Base-by-base conservation (phyloP, 2,329 filamentous ascomycete species). In the Lasiodiplodia hormozganensis region DNA sequence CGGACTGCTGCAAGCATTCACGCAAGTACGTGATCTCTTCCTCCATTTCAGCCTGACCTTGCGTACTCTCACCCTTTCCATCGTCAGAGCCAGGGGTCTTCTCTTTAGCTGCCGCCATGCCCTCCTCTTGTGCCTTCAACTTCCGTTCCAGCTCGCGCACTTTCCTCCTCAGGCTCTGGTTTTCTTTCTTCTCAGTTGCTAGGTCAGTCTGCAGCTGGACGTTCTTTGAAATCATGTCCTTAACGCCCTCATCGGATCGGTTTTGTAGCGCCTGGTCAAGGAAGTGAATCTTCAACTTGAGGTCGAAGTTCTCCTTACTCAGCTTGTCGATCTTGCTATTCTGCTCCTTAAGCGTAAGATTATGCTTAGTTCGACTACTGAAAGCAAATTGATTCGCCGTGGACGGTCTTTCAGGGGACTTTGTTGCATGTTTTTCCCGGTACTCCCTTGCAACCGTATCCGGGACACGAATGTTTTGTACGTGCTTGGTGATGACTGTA, bases 251-350 rank as follows among this genome's bases (percentile, higher is more conserved):
- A 78, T 98, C 95, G 1, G 94, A 97, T 52, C 96, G 87, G 76
- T 95, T 96, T 79, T 97, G 94, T 23, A 99, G 83, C 1, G 95
- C 92, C 78, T 98, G 93, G 75, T 95, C 96, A 60, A 99, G 86
- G 76, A 97, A 99, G 85, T 97, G 96, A 72, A 98, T 97, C 80
- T 97, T 97, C 73, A 98, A 87, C 80, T 98, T 98, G 66, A 99
- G 85, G 28, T 93, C 93, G 77, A 98, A 99, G 72, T 99, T 99
- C 79, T 99, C 96, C 81, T 99, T 99, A 70, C 93, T 96, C 2
- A 98, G 86, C 69, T 94, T 90, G 79, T 99, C 96, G 71, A 99
- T 97, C 16, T 95, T 98, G 80, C 92, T 97, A 77, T 95, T 97
- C 80, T 99, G 96, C 80, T 99, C 96, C 79, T 97, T 98, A 51